Evolutionary conservation across 2,329 filamentous ascomycete species (phyloP), one percentile per base, ranked within the genome.

Genomic region (Corinectria fuckeliana): DNA sequence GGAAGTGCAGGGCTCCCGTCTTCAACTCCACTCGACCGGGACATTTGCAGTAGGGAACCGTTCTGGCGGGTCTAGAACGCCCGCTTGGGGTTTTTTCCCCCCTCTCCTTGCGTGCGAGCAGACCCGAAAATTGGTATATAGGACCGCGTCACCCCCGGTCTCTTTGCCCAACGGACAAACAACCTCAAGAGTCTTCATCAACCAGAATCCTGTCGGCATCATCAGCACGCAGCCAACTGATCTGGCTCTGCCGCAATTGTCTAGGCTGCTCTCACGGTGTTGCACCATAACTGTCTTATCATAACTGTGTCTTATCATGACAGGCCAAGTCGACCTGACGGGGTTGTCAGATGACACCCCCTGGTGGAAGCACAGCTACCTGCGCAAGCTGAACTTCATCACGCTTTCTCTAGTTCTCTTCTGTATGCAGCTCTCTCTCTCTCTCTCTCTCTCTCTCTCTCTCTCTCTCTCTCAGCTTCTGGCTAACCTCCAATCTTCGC

Each of bases 381-480:
- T 66, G 10, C 18, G 58, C 28, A 62, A 63, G 53, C 59, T 66
- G 4, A 66, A 66, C 56, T 62, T 51, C 44, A 62, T 64, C 7
- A 50, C 64, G 28, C 5, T 64, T 1, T 62, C 59, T n/a, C 55
- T 64, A 13, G 41, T 59, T 9, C 36, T 66, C 7, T 62, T 64
- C 42, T 62, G 63, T 61, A 58, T n/a, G n/a, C n/a, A n/a, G n/a
- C n/a, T n/a, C n/a, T n/a, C n/a, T n/a, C n/a, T n/a, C n/a, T n/a
- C n/a, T n/a, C n/a, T n/a, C n/a, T n/a, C n/a, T n/a, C n/a, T n/a
- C n/a, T n/a, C n/a, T n/a, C n/a, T n/a, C n/a, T n/a, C n/a, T n/a
- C n/a, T n/a, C n/a, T n/a, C n/a, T n/a, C n/a, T n/a, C n/a, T n/a
- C n/a, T n/a, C n/a, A n/a, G n/a, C n/a, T n/a, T n/a, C n/a, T n/a